Conservation (phyloP, 1,284 basidiomycete genomes). For the Sporisorium reilianum region DNA sequence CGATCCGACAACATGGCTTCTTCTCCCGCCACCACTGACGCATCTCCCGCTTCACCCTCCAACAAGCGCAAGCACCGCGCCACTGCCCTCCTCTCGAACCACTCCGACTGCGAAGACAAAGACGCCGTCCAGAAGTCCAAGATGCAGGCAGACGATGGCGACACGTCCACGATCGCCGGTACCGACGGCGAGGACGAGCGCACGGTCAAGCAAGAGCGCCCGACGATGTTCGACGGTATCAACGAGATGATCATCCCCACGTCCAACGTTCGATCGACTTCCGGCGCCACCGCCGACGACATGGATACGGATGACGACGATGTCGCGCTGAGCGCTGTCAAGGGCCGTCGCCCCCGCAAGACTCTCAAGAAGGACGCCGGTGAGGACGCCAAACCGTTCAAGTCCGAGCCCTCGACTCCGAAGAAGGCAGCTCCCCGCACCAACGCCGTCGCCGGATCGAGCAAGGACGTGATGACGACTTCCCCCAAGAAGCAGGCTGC, state of each 20-base stretch:
- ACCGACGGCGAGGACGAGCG: background rate
- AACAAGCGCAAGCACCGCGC: constrained; percentile 16
- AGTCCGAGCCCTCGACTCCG: constrained; percentile 16
- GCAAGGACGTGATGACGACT: constrained; percentile 24
- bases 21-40: background rate
- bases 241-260: constrained; percentile 1
- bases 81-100: constrained; percentile 26
- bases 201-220: constrained; percentile 1
- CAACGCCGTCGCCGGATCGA: constrained; percentile 3
- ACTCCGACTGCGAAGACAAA: background rate
- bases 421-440: constrained; percentile 9
- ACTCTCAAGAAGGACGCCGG: background rate
- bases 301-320: background rate
- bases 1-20: constrained; percentile 7
- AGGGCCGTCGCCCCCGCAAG: background rate
- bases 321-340: background rate
- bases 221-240: background rate
- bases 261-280: constrained; percentile 23
- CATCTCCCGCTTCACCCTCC: background rate
- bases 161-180: constrained; percentile 1
- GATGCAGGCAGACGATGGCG: constrained; percentile 1
- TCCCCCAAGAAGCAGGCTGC: constrained; percentile 22
- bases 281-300: background rate
- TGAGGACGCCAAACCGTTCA: background rate
- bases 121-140: background rate